Evolutionary conservation across 1,139 yeast genomes (phyloP), one percentile per base, ranked within the genome.

Genomic region (Lizanozyma gosingica): DNA sequence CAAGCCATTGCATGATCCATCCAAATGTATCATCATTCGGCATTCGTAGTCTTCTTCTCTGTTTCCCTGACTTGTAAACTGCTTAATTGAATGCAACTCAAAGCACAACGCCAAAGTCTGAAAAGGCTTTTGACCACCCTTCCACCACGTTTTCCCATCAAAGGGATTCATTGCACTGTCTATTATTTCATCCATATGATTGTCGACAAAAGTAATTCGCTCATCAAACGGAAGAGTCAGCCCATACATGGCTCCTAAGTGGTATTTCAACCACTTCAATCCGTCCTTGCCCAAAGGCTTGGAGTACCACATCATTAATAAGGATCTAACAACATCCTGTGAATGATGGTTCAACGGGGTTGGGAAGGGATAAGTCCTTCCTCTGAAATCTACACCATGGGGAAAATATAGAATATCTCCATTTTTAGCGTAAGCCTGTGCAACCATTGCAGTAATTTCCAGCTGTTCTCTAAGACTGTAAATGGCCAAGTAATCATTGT

Each of bases 1-100:
- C 18, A 70, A 55, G 2, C 76, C 76, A 48, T 70, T 70, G 44
- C 76, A 70, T 0, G 74, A 64, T 1, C 76, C 76, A 47, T 70
- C 76, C 45, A 63, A 70, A 42, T 67, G 72, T 4, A 70, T 56
- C 1, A 74, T 71, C 14, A 67, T 53, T 22, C 72, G 52, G 35
- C 64, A 55, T n/a, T 41, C 40, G 42, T 53, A 70, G 1, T 57
- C 46, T 18, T 54, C 51, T 15, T 14, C 29, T 3, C 60, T 41
- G 1, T 45, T 39, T 1, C 51, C 53, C 2, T 57, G 55, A 1
- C 43, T 37, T 1, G 50, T 47, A 40, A 40, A 58, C 6, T 50
- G 38, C 36, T 55, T 45, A 1, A 67, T 55, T 3, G 46, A 43
- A 1, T 39, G 35, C 3, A 70, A 40, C 44, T 70, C 76, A 33